These are phyloP conservation scores for Suillus bovinus DNA, from an alignment of 768 basidiomycete genomes.

Conservation along the genomic window DNA sequence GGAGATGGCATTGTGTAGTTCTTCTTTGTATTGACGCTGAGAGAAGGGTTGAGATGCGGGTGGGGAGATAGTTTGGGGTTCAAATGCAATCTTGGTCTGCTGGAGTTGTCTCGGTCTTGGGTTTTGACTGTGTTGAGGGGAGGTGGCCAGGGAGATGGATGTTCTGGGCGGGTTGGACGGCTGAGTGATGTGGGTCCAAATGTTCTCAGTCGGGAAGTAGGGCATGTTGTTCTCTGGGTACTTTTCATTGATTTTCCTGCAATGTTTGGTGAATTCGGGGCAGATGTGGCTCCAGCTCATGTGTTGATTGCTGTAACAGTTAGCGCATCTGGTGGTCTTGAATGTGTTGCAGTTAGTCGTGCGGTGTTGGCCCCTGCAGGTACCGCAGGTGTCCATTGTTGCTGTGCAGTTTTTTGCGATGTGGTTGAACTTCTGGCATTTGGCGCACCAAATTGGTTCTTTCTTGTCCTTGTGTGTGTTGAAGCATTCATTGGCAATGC, in stretches of 20 bases:
- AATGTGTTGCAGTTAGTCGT: background rate
- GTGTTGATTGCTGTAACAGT: constrained; percentile 3
- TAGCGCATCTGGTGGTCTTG: background rate
- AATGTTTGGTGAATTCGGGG: background rate
- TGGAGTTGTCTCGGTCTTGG: no score
- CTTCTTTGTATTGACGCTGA: no score
- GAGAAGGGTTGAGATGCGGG: no score
- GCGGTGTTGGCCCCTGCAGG: background rate
- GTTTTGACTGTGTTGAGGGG: no score
- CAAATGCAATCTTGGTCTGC: no score
- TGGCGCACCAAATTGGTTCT: background rate
- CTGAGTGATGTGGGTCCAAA: constrained; percentile 11
- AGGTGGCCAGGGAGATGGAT: no score
- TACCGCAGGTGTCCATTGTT: background rate
- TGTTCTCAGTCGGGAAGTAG: constrained; percentile 16
- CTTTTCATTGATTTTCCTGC: background rate
- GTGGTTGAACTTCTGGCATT: constrained; percentile 9
- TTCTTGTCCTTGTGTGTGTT: constrained; percentile 13
- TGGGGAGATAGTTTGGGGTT: no score
- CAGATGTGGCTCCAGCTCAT: constrained; percentile 1
- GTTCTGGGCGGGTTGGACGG: background rate
- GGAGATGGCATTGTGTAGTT: no score
- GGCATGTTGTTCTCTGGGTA: constrained; percentile 8
- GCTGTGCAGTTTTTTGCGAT: constrained; percentile 8
- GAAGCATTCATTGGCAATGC: constrained; percentile 16